Evolutionary conservation across 2,329 filamentous ascomycete species (phyloP), one percentile per base, ranked within the genome.

Genomic region (Aspergillus fischeri): DNA sequence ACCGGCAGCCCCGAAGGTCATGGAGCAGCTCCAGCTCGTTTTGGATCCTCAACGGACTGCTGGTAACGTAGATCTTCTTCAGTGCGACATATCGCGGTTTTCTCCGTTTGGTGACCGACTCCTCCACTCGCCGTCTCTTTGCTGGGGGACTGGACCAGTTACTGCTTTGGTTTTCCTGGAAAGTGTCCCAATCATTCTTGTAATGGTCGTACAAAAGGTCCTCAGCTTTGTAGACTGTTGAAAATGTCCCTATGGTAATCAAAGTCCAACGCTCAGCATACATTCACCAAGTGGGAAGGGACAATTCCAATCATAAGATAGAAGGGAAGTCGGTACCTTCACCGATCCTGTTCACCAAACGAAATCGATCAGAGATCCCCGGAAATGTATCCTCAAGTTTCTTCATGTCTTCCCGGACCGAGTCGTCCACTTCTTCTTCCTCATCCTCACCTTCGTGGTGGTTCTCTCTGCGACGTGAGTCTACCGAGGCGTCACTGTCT

Each of bases 31-130:
- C 93, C 20, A 99, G 86, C 75, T 99, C 94, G 77, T 99, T 99
- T 70, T 96, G 85, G 65, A 99, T 97, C 49, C 94, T 90, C 28
- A 87, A 83, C 0, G 94, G 94, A 64, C 92, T 97, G 61, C 92
- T 97, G 0, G 95, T 99, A 63, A 97, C 94, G 74, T 99, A 99
- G 66, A 99, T 99, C 79, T 99, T 99, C 79, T 99, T 99, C 75
- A 99, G 90, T 21, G 95, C 94, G 60, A 99, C 95, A 69, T 88
- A 97, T 71, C 89, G 90, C 25, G 88, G 80, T 63, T 78, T 82
- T 52, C 77, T 78, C 54, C 77, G 77, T 44, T 73, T 73, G 24
- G 66, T 70, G 52, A 72, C 71, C 21, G 70, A 73, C 51, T 75
- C 70, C 45, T 78, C 78, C 50, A 67, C 74, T 66, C 75, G 79